Percentiles rank a stretch among this genome's conserved stretches.
Evolutionary conservation across 192 early-diverging fungal species (phyloP).

Genomic region (Entomortierella lignicola): DNA sequence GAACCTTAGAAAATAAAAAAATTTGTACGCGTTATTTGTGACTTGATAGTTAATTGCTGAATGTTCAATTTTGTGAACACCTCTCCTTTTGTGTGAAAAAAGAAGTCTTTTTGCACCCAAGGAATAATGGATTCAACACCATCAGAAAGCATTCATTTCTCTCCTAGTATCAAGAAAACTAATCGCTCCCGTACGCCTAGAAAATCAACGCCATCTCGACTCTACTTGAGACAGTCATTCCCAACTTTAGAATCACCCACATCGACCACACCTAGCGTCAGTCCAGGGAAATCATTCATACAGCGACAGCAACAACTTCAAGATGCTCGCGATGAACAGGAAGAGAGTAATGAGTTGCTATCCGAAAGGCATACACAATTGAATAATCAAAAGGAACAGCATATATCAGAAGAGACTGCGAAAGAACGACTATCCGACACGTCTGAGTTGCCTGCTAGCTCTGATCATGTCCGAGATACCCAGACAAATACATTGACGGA

Average conservation of each 20-base stretch:
- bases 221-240: slow-evolving; percentile 8
- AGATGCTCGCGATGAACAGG: slow-evolving; percentile 1
- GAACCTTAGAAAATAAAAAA: too few relatives aligned
- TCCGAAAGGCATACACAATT: background rate
- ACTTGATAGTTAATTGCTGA: too few relatives aligned
- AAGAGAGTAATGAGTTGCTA: background rate
- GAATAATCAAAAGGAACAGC: background rate
- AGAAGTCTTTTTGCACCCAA: too few relatives aligned
- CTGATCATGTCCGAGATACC: background rate
- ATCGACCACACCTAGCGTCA: background rate
- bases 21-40: too few relatives aligned
- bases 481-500: background rate
- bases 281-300: slow-evolving; percentile 6
- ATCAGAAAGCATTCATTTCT: slow-evolving; percentile 17
- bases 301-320: slow-evolving; percentile 13
- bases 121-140: slow-evolving; percentile 5
- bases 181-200: background rate
- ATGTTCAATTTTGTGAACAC: too few relatives aligned
- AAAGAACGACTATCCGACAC: background rate
- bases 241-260: slow-evolving; percentile 16
- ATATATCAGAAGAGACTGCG: background rate
- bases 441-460: background rate
- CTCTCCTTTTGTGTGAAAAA: too few relatives aligned
- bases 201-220: slow-evolving; percentile 4
- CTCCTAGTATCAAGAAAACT: slow-evolving; percentile 25